These are phyloP conservation scores for Pleurotus eryngii DNA, from an alignment of 768 basidiomycete species.

Conservation along the genomic window DNA sequence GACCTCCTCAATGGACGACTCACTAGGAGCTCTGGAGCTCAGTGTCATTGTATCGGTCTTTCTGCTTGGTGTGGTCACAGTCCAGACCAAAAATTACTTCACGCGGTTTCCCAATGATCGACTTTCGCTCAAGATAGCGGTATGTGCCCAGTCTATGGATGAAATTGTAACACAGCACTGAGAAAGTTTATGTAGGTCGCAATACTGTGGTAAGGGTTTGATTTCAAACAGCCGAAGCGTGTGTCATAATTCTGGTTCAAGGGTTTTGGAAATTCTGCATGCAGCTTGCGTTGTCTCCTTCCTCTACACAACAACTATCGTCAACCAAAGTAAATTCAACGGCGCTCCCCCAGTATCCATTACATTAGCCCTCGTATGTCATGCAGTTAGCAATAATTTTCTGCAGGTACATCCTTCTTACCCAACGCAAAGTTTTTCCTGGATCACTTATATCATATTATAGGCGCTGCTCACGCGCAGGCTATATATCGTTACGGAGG, in stretches of 20 bases:
- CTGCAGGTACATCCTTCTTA: not conserved
- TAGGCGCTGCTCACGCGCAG: not conserved
- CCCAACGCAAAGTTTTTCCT: no score
- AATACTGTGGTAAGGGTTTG: conserved; percentile 1
- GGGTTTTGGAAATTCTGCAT: conserved; percentile 25
- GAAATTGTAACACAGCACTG: not conserved
- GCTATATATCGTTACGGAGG: not conserved
- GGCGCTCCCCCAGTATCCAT: not conserved
- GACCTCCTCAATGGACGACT: conserved; percentile 9
- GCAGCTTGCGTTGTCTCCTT: conserved; percentile 22
- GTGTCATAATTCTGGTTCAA: not conserved
- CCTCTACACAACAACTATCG: conserved; percentile 28
- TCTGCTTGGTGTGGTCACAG: conserved; percentile 23
- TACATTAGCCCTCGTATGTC: not conserved
- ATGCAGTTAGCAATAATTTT: not conserved
- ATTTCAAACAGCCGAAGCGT: no score
- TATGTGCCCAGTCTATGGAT: not conserved
- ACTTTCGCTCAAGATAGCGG: conserved; percentile 19
- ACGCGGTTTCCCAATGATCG: conserved; percentile 18
- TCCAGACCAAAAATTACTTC: conserved; percentile 22
- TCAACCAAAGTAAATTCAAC: conserved; percentile 9
- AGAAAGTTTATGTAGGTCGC: not conserved
- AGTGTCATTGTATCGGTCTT: conserved; percentile 21
- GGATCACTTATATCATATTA: no score
- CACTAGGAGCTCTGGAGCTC: conserved; percentile 22